Evolutionary conservation across 495 filamentous ascomycete genomes (phyloP).

Genomic region (Penicillium goetzii): DNA sequence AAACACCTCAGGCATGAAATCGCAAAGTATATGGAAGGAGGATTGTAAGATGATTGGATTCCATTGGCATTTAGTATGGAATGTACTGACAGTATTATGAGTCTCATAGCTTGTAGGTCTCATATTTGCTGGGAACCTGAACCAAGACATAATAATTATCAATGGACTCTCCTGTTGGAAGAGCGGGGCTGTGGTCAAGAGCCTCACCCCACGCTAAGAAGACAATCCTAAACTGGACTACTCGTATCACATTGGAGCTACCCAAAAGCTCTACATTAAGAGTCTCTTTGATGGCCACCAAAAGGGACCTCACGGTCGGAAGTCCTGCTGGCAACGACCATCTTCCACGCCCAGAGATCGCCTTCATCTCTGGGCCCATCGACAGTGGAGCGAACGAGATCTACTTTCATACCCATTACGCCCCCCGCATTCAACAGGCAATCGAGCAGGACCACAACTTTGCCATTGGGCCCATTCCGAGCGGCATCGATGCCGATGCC

Average conservation of each 20-base stretch:
- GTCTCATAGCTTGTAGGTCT: no score
- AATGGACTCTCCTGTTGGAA: neutral
- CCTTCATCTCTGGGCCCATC: constrained; percentile 40
- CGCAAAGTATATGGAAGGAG: neutral
- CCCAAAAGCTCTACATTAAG: neutral
- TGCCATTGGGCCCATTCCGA: constrained; percentile 31
- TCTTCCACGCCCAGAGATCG: constrained; percentile 9
- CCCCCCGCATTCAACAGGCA: constrained; percentile 24
- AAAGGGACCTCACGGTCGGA: neutral
- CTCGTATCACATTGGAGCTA: neutral
- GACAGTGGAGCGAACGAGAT: constrained; percentile 23
- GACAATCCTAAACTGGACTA: neutral
- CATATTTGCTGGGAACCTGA: no score
- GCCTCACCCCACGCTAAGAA: neutral
- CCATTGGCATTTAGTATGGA: no score
- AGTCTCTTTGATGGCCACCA: neutral
- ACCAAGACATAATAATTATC: no score
- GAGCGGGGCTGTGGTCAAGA: neutral
- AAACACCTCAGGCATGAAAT: neutral
- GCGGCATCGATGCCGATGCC: constrained; percentile 35
- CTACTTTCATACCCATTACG: constrained; percentile 33
- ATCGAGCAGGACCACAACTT: constrained; percentile 28
- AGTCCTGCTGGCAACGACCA: neutral
- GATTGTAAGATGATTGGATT: no score
- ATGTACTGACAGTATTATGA: no score